Conservation (phyloP, 495 filamentous ascomycete species). For the Aspergillus kassunensis region DNA sequence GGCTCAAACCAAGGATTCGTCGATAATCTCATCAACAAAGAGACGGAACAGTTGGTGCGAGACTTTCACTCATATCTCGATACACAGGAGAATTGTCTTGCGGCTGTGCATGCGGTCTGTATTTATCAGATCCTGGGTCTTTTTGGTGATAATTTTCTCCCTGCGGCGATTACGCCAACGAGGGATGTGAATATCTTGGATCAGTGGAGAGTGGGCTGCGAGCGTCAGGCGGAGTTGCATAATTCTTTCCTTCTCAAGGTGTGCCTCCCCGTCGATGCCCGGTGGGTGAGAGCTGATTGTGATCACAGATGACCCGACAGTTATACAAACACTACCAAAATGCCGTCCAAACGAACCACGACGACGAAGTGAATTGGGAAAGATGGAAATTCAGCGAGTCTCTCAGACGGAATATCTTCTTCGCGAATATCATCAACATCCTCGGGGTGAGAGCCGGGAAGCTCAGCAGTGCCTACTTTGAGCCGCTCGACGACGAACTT, state of each 20-base stretch:
- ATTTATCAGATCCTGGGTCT: conserved; percentile 17
- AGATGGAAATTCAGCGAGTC: conserved; percentile 21
- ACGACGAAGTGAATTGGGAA: conserved; percentile 13
- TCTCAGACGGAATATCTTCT: conserved; percentile 19
- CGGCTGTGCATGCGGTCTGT: conserved; percentile 17
- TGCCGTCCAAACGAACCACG: conserved; percentile 6
- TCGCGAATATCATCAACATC: conserved; percentile 18
- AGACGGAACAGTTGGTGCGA: conserved; percentile 14
- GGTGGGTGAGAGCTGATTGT: too few relatives aligned
- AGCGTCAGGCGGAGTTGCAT: conserved; percentile 7
- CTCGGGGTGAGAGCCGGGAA: conserved; percentile 3
- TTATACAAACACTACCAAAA: conserved; percentile 7
- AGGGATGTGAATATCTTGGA: not conserved
- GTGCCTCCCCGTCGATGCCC: not conserved
- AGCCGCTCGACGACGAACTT: conserved; percentile 12
- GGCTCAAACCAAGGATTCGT: conserved; percentile 15
- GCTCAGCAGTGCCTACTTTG: conserved; percentile 13
- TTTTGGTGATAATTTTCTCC: conserved; percentile 11
- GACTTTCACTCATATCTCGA: conserved; percentile 9
- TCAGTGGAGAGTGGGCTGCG: not conserved
- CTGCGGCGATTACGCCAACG: not conserved
- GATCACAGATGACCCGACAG: conserved; percentile 11
- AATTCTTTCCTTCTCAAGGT: conserved; percentile 15
- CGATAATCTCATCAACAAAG: conserved; percentile 9
- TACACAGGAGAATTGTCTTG: conserved; percentile 14